Conservation (phyloP, 2,329 filamentous ascomycete species). For the Penicillium concentricum region DNA sequence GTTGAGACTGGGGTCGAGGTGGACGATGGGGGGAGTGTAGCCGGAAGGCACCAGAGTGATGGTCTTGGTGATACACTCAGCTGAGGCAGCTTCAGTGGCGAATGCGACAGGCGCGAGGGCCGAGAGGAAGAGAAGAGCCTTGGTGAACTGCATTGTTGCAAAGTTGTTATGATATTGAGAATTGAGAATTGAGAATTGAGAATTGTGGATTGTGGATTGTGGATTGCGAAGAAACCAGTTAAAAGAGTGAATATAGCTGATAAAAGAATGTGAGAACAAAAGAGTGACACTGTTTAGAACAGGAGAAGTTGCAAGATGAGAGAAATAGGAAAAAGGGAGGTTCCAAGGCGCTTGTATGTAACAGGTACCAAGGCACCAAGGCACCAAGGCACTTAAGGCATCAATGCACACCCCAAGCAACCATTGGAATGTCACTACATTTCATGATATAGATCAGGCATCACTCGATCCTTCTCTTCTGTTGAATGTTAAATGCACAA, state of each 20-base stretch:
- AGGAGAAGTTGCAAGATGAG: slow-evolving; percentile 4
- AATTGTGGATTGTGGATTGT: background rate
- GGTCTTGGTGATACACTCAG: slow-evolving; percentile 24
- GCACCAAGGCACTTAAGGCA: background rate
- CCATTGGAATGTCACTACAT: background rate
- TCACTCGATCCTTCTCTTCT: too few species aligned
- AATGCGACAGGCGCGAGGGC: slow-evolving; percentile 31
- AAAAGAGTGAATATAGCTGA: slow-evolving; percentile 35
- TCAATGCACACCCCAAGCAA: background rate
- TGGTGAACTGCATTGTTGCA: slow-evolving; percentile 36
- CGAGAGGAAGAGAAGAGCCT: slow-evolving; percentile 31
- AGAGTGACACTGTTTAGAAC: slow-evolving; percentile 25
- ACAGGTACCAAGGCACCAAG: background rate
- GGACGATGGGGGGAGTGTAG: slow-evolving; percentile 18
- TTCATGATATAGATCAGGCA: background rate
- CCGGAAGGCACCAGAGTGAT: slow-evolving; percentile 28
- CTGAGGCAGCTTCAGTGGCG: slow-evolving; percentile 24
- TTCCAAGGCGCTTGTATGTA: slow-evolving; percentile 1
- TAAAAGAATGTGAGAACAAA: slow-evolving; percentile 30
- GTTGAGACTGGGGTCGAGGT: slow-evolving; percentile 21
- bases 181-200: background rate
- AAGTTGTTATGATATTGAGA: background rate
- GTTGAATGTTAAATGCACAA: too few species aligned
- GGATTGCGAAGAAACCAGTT: background rate
- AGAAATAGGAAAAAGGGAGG: background rate